These are phyloP conservation scores for Emericellopsis terricola DNA, from an alignment of 495 filamentous ascomycete species.

Conservation along the genomic window DNA sequence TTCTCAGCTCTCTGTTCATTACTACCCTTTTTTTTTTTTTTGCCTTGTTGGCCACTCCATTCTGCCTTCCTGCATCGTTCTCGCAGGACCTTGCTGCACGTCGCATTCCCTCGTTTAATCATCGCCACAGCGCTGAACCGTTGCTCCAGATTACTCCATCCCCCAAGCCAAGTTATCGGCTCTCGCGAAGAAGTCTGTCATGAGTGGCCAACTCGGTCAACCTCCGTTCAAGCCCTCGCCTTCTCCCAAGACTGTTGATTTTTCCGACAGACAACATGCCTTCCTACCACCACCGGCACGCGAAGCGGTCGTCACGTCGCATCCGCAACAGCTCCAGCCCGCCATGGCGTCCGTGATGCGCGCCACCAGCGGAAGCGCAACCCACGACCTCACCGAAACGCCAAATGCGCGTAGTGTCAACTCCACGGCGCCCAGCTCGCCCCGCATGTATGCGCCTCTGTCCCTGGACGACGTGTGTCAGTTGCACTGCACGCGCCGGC, in stretches of 20 bases:
- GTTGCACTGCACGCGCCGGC: too few species aligned
- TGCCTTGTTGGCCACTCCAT: neutral
- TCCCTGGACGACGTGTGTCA: too few species aligned
- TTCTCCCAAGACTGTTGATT: constrained; percentile 9
- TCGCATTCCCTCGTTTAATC: neutral
- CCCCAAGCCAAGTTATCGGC: constrained; percentile 20
- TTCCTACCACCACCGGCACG: constrained; percentile 1
- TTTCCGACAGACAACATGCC: neutral
- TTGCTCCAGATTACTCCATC: neutral
- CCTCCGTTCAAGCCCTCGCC: constrained; percentile 9
- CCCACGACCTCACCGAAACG: constrained; percentile 12
- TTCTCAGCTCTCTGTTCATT: neutral
- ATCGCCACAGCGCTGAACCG: neutral
- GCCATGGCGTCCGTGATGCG: constrained; percentile 4
- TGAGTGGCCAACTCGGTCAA: constrained; percentile 21
- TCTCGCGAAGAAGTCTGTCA: constrained; percentile 31
- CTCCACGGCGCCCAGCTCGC: constrained; percentile 35
- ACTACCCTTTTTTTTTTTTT: neutral
- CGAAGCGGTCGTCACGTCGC: too few species aligned
- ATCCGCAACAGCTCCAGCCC: constrained; percentile 1
- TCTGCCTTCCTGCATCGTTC: constrained; percentile 1
- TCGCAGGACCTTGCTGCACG: neutral
- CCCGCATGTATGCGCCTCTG: constrained; percentile 21
- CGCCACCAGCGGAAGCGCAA: neutral
- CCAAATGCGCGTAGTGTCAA: constrained; percentile 29